Conservation (phyloP, 192 early-diverging fungal genomes). For the Pilobolus umbonatus region DNA sequence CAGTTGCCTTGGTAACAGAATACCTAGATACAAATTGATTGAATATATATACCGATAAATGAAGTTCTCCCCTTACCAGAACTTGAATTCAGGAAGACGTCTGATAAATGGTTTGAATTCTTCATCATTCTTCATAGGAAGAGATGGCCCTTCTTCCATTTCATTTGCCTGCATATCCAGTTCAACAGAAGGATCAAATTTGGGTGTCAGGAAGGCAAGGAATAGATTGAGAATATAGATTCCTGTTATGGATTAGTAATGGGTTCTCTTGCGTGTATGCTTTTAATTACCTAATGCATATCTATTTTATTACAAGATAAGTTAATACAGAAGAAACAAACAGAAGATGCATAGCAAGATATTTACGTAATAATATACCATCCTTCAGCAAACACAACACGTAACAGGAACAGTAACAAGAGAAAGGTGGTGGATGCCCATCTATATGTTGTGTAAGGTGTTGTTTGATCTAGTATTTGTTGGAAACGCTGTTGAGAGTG, state of each 20-base stretch:
- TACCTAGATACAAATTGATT: constrained; percentile 47
- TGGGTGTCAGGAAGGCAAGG: constrained; percentile 93
- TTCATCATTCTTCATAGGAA: constrained; percentile 86
- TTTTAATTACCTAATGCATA: constrained; percentile 10
- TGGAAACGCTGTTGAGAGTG: constrained; percentile 63
- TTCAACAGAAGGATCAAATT: constrained; percentile 88
- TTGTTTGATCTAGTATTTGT: constrained; percentile 74
- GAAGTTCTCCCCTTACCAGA: constrained; percentile 61
- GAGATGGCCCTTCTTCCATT: constrained; percentile 55
- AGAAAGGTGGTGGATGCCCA: constrained; percentile 66
- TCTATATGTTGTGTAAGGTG: constrained; percentile 69
- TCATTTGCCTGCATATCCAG: constrained; percentile 60
- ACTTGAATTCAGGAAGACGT: constrained; percentile 97
- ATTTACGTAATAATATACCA: constrained; percentile 96
- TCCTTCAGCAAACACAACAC: constrained; percentile 81
- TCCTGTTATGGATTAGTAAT: constrained; percentile 41
- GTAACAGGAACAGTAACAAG: constrained; percentile 64
- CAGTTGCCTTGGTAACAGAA: constrained; percentile 73
- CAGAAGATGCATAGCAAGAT: not conserved
- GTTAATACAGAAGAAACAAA: not conserved
- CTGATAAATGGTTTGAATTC: constrained; percentile 98
- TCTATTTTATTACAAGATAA: constrained; percentile 13
- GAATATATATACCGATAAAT: not conserved
- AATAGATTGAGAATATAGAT: constrained; percentile 96
- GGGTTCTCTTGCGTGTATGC: not conserved